A percentile compares a stretch with the other conserved stretches of the same genome.
Conservation (phyloP, 2,329 filamentous ascomycete genomes). For the Cylindrodendrum hubeiense region DNA sequence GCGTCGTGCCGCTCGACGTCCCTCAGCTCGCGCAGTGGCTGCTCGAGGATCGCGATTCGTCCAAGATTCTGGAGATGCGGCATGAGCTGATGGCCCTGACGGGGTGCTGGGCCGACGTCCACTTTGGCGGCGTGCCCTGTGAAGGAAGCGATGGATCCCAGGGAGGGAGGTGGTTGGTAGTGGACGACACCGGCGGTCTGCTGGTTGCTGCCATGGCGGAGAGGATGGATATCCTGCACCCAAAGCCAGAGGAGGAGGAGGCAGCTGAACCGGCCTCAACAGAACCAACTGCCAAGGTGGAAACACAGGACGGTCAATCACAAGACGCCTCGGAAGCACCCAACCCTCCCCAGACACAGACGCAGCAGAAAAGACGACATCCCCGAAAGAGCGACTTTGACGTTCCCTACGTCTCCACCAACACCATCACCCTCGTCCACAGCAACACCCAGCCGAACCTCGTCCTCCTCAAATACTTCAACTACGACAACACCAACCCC, state of each 20-base stretch:
- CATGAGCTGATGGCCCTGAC: constrained; percentile 86
- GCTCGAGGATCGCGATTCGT: constrained; percentile 82
- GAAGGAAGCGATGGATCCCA: constrained; percentile 44
- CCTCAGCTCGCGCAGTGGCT: constrained; percentile 81
- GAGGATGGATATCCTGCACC: constrained; percentile 84
- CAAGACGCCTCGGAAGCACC: constrained; percentile 21
- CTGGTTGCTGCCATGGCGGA: constrained; percentile 88
- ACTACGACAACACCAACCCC: constrained; percentile 79
- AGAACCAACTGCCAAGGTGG: constrained; percentile 16
- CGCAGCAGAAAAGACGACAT: constrained; percentile 42
- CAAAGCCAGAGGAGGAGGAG: constrained; percentile 48
- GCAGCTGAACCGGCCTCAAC: constrained; percentile 1
- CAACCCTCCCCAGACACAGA: constrained; percentile 25
- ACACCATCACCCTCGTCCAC: constrained; percentile 86
- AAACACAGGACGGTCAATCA: constrained; percentile 18
- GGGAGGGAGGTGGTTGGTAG: constrained; percentile 77
- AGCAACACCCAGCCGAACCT: constrained; percentile 89
- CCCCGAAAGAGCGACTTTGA: constrained; percentile 63
- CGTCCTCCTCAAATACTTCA: constrained; percentile 88
- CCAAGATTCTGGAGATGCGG: constrained; percentile 86
- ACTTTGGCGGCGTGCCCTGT: constrained; percentile 62
- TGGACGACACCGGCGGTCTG: constrained; percentile 89
- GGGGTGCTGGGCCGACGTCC: constrained; percentile 91
- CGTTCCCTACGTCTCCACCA: constrained; percentile 76
- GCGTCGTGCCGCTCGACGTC: constrained; percentile 85